Evolutionary conservation across 345 rosid species (phyloP).

Genomic region (Syzygium jambos): DNA sequence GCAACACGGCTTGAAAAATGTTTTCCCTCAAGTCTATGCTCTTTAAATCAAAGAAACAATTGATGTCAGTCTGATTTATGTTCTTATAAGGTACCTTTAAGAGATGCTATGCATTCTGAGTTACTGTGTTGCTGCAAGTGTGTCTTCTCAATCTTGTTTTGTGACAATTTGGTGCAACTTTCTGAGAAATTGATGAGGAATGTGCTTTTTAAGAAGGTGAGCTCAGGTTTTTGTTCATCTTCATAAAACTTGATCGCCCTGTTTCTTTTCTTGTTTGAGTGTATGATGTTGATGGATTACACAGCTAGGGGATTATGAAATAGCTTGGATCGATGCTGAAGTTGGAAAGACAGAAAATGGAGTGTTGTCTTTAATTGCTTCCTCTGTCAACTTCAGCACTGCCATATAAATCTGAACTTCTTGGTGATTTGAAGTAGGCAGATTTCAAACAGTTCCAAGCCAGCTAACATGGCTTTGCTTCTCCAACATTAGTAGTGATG

Average conservation of each 20-base stretch:
- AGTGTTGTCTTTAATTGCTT: slow-evolving; percentile 42
- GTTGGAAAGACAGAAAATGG: slow-evolving; percentile 77
- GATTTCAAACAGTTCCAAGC: slow-evolving; percentile 85
- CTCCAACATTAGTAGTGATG: too few relatives aligned
- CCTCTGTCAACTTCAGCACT: slow-evolving; percentile 51
- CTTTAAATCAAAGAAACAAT: slow-evolving; percentile 78
- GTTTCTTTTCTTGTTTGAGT: neutral
- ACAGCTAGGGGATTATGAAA: slow-evolving; percentile 84
- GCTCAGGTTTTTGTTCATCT: neutral
- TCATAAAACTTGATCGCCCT: neutral
- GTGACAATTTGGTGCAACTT: slow-evolving; percentile 67
- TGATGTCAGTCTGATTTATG: slow-evolving; percentile 85
- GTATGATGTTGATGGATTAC: too few relatives aligned
- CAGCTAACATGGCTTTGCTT: slow-evolving; percentile 10
- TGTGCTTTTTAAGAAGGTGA: slow-evolving; percentile 83
- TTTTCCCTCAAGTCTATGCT: slow-evolving; percentile 81
- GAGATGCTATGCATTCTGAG: neutral
- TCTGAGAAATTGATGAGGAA: slow-evolving; percentile 90
- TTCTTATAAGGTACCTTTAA: slow-evolving; percentile 66
- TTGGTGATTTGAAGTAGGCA: slow-evolving; percentile 83
- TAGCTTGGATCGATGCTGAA: slow-evolving; percentile 72
- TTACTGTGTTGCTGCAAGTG: neutral
- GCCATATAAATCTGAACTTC: slow-evolving; percentile 71
- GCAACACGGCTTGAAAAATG: slow-evolving; percentile 76
- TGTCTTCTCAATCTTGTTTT: neutral